phyloP scores from a whole-genome alignment of 2,329 filamentous ascomycete genomes.

The Akanthomyces lecanii region DNA sequence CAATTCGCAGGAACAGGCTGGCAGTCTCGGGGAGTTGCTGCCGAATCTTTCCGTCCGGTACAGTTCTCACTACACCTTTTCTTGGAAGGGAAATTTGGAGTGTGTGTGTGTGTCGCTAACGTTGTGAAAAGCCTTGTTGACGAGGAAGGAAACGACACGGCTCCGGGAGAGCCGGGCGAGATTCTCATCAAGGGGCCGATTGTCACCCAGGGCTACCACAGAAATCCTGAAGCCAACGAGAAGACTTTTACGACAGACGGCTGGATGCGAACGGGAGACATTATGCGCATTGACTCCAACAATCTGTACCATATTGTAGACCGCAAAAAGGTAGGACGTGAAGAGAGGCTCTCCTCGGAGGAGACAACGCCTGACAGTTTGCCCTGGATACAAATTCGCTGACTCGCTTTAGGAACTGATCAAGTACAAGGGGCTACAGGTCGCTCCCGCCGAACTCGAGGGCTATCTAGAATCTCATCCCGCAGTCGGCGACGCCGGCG shows the following conservation, averaged over 20 bases:
- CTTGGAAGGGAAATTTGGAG: not conserved
- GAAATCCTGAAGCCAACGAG: constrained; percentile 61
- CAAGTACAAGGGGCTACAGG: constrained; percentile 58
- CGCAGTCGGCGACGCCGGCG: constrained; percentile 52
- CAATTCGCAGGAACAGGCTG: constrained; percentile 39
- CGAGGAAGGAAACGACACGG: constrained; percentile 36
- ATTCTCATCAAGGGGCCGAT: constrained; percentile 67
- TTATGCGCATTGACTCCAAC: constrained; percentile 65
- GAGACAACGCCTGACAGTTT: not conserved
- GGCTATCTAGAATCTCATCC: constrained; percentile 39
- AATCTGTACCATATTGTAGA: constrained; percentile 72
- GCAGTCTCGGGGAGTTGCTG: constrained; percentile 38
- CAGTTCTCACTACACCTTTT: not conserved
- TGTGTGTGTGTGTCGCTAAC: constrained; percentile 13
- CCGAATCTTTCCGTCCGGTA: constrained; percentile 28
- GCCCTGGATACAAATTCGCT: not conserved
- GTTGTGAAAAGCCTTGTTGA: constrained; percentile 33
- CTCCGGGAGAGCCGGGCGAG: constrained; percentile 48
- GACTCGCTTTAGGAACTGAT: constrained; percentile 47
- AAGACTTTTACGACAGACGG: constrained; percentile 49
- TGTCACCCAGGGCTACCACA: constrained; percentile 66
- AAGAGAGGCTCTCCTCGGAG: not conserved
- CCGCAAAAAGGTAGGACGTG: constrained; percentile 56
- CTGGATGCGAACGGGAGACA: constrained; percentile 79
- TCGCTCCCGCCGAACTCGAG: constrained; percentile 62